phyloP scores from a whole-genome alignment of 2,329 filamentous ascomycete genomes.

The Alternaria consortialis region DNA sequence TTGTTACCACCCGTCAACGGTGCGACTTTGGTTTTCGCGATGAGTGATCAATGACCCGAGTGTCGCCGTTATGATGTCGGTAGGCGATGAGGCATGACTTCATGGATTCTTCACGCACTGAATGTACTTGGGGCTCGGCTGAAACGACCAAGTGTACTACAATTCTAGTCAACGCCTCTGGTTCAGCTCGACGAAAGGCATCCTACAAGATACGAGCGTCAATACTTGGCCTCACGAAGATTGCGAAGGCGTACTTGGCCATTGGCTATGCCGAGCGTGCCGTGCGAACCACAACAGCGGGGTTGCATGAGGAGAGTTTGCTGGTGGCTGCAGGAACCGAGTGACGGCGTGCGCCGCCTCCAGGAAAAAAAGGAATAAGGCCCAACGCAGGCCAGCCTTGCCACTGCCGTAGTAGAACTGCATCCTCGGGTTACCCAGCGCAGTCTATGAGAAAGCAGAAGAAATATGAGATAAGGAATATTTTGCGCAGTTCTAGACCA shows the following conservation, averaged over 20 bases:
- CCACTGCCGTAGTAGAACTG: neutral
- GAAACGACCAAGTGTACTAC: slow-evolving; percentile 12
- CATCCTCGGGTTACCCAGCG: neutral
- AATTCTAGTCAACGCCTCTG: slow-evolving; percentile 2
- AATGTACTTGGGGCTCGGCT: slow-evolving; percentile 15
- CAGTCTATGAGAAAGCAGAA: neutral
- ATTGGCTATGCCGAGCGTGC: slow-evolving; percentile 5
- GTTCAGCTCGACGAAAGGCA: slow-evolving; percentile 6
- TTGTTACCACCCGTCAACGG: neutral
- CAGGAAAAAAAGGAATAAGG: neutral
- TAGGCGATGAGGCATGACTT: neutral
- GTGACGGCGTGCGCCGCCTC: slow-evolving; percentile 5
- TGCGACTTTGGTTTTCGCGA: neutral
- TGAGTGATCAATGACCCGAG: neutral
- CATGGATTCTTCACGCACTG: slow-evolving; percentile 2
- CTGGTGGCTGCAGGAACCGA: slow-evolving; percentile 13
- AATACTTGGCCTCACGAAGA: slow-evolving; percentile 25
- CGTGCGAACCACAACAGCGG: slow-evolving; percentile 7
- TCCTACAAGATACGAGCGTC: slow-evolving; percentile 24
- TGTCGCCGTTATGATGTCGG: neutral
- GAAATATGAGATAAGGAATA: neutral
- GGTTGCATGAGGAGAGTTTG: slow-evolving; percentile 4
- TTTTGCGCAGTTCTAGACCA: neutral
- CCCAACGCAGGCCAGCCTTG: neutral
- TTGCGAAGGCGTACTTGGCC: slow-evolving; percentile 11